Evolutionary conservation across 345 rosid species (phyloP).

Genomic region (Arabis alpina): DNA sequence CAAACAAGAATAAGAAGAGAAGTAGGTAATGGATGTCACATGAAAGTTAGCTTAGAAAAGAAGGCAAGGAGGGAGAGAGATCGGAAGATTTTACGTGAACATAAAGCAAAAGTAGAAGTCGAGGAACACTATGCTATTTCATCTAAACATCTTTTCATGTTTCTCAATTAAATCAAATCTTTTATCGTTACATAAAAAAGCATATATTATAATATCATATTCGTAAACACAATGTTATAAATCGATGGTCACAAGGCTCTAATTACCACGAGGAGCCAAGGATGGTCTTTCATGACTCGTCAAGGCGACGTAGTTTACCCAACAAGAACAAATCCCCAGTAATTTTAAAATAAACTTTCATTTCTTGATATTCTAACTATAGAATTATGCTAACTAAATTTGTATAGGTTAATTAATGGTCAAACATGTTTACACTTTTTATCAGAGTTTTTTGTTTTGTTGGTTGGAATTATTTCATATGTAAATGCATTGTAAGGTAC

Average conservation of each 20-base stretch:
- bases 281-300: slow-evolving; percentile 24
- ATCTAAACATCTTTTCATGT: slow-evolving; percentile 25
- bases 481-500: slow-evolving; percentile 19
- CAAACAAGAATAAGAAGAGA: neutral
- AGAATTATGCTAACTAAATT: neutral
- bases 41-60: slow-evolving; percentile 43
- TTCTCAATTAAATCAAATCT: slow-evolving; percentile 28
- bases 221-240: neutral
- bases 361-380: neutral
- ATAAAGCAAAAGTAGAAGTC: slow-evolving; percentile 36
- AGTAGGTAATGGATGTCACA: slow-evolving; percentile 41
- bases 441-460: neutral
- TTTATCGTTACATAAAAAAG: neutral
- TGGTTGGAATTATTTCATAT: slow-evolving; percentile 5
- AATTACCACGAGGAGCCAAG: slow-evolving; percentile 25
- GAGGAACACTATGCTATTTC: slow-evolving; percentile 34
- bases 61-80: slow-evolving; percentile 32
- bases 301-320: slow-evolving; percentile 28
- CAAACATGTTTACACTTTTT: slow-evolving; percentile 12
- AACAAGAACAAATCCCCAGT: slow-evolving; percentile 20
- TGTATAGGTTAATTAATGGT: neutral
- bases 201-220: neutral
- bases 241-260: slow-evolving; percentile 4
- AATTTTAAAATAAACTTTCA: neutral
- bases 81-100: slow-evolving; percentile 30